Evolutionary conservation across 805 yeast genomes (phyloP).

Genomic region (Pichia rugopelliculosa): DNA sequence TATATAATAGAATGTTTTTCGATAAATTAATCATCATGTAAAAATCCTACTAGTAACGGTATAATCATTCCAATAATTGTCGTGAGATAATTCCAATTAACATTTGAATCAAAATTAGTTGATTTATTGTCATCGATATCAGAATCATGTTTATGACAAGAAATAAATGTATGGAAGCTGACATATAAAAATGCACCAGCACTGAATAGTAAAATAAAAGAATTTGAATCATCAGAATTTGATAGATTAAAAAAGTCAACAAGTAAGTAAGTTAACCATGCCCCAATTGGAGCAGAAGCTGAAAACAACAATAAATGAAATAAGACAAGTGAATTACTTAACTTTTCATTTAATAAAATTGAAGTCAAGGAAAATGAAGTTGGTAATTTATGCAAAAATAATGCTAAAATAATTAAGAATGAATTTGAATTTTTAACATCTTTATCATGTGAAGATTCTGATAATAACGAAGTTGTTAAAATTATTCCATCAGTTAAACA

Average conservation of each 20-base stretch:
- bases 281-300: constrained; percentile 52
- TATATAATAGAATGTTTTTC: background rate
- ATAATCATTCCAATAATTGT: constrained; percentile 25
- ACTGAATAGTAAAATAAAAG: constrained; percentile 51
- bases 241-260: constrained; percentile 8
- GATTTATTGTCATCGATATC: background rate
- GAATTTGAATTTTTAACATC: constrained; percentile 12
- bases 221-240: constrained; percentile 32
- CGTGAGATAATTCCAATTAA: constrained; percentile 13
- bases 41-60: constrained; percentile 22
- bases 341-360: constrained; percentile 37
- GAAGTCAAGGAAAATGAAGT: constrained; percentile 63
- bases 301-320: constrained; percentile 50
- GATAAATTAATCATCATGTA: constrained; percentile 16
- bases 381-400: constrained; percentile 67
- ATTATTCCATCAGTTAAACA: constrained; percentile 69
- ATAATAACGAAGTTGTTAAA: constrained; percentile 41
- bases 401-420: constrained; percentile 46
- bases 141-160: constrained; percentile 17
- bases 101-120: background rate
- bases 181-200: constrained; percentile 72
- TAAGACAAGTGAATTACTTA: constrained; percentile 26
- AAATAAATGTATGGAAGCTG: constrained; percentile 53
- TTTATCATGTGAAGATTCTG: constrained; percentile 28
- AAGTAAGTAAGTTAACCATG: constrained; percentile 40